These are phyloP conservation scores for Solanum ahanhuiri DNA, from an alignment of 257 asterid genomes.

Conservation along the genomic window DNA sequence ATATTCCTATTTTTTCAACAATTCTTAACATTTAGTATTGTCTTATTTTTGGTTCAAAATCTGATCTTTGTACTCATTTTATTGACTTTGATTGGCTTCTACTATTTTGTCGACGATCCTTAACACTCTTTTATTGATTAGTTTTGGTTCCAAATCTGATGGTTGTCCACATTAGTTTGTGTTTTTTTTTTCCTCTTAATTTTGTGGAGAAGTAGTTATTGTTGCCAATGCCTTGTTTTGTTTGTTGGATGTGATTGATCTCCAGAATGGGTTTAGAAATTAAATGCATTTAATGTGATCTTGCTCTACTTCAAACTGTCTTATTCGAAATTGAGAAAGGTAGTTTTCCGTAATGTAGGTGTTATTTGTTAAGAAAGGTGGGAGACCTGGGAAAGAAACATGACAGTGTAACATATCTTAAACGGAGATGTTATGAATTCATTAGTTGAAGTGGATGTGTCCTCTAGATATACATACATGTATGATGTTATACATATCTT, in stretches of 20 bases:
- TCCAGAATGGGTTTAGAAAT: not conserved
- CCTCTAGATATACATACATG: too few species aligned
- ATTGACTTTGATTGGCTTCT: not conserved
- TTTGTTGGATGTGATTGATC: not conserved
- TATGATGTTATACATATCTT: not conserved
- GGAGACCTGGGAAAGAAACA: too few species aligned
- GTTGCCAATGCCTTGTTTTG: not conserved
- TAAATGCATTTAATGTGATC: not conserved
- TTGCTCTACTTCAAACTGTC: not conserved
- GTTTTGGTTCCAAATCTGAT: not conserved
- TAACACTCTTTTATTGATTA: not conserved
- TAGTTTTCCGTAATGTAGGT: not conserved
- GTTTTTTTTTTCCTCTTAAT: not conserved
- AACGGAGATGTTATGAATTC: not conserved
- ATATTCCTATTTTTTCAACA: not conserved
- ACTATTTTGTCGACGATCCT: not conserved
- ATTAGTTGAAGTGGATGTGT: not conserved
- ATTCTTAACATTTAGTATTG: not conserved
- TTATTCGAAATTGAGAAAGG: not conserved
- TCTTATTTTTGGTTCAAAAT: not conserved
- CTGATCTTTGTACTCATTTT: not conserved
- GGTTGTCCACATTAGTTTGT: not conserved
- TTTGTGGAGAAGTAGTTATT: not conserved
- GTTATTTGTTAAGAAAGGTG: not conserved
- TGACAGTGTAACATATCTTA: too few species aligned